These are phyloP conservation scores for Aspergillus calidoustus DNA, from an alignment of 2,329 filamentous ascomycete species.

Conservation along the genomic window DNA sequence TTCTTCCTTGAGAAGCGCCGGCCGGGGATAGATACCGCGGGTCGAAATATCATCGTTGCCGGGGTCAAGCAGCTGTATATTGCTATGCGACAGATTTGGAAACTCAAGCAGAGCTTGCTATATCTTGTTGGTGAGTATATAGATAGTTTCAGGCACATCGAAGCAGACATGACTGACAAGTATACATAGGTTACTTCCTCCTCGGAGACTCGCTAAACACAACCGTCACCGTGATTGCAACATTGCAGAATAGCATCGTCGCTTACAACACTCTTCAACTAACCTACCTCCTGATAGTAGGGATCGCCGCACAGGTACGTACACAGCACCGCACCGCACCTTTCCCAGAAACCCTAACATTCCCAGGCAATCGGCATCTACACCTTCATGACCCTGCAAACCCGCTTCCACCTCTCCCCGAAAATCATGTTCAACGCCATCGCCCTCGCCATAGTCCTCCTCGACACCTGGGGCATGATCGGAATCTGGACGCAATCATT, in stretches of 20 bases:
- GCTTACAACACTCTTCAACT: conserved; percentile 67
- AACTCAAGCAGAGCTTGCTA: conserved; percentile 67
- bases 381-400: conserved; percentile 65
- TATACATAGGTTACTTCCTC: conserved; percentile 61
- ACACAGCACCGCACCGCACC: background rate
- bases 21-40: conserved; percentile 60
- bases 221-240: conserved; percentile 69
- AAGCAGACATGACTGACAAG: background rate
- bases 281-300: conserved; percentile 69
- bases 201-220: conserved; percentile 73
- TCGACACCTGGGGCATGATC: conserved; percentile 64
- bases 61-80: conserved; percentile 66
- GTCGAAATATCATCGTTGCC: conserved; percentile 56
- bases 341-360: background rate
- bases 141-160: background rate
- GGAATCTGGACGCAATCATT: conserved; percentile 61
- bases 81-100: conserved; percentile 64
- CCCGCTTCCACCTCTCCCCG: conserved; percentile 61
- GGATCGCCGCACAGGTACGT: conserved; percentile 63
- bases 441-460: conserved; percentile 64
- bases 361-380: conserved; percentile 61
- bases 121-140: conserved; percentile 61
- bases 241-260: conserved; percentile 68
- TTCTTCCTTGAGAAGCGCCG: conserved; percentile 68
- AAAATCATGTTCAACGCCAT: conserved; percentile 72